A percentile compares a stretch with the other conserved stretches of the same genome.
Evolutionary conservation across 345 rosid genomes (phyloP).

Genomic region (Hypericum perforatum): DNA sequence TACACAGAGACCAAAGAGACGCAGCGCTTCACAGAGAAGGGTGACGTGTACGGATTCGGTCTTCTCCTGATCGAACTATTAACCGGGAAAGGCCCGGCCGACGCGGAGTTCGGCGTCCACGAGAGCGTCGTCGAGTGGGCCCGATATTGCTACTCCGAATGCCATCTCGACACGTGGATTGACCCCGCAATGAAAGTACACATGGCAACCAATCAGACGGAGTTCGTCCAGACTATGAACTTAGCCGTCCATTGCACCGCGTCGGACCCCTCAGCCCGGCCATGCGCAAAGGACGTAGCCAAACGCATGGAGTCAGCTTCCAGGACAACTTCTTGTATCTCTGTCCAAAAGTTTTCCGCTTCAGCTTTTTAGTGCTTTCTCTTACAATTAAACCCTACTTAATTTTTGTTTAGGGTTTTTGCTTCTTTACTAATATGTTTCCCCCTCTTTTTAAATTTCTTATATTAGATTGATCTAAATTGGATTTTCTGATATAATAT

Average conservation of each 20-base stretch:
- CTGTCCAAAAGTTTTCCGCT: slow-evolving; percentile 24
- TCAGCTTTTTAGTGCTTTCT: slow-evolving; percentile 14
- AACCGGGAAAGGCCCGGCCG: slow-evolving; percentile 54
- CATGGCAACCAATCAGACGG: slow-evolving; percentile 20
- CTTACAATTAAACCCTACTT: background rate
- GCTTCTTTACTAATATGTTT: background rate
- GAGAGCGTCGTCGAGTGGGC: slow-evolving; percentile 62
- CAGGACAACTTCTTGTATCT: slow-evolving; percentile 29
- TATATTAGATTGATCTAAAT: slow-evolving; percentile 7
- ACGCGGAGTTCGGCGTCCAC: slow-evolving; percentile 48
- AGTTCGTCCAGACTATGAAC: slow-evolving; percentile 52
- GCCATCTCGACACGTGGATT: slow-evolving; percentile 57
- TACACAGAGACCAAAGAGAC: slow-evolving; percentile 48
- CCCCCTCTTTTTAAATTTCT: background rate
- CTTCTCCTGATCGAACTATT: slow-evolving; percentile 53
- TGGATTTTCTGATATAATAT: slow-evolving; percentile 2
- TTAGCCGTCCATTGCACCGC: slow-evolving; percentile 69
- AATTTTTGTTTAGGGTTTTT: slow-evolving; percentile 16
- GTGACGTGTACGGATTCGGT: slow-evolving; percentile 63
- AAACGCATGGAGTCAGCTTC: slow-evolving; percentile 40
- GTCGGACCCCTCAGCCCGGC: slow-evolving; percentile 54
- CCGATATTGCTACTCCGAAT: slow-evolving; percentile 57
- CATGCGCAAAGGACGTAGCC: slow-evolving; percentile 35
- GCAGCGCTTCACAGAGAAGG: slow-evolving; percentile 42
- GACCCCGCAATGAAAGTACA: slow-evolving; percentile 38